phyloP scores from a whole-genome alignment of 2,329 filamentous ascomycete species.

The Aspergillus ibericus region DNA sequence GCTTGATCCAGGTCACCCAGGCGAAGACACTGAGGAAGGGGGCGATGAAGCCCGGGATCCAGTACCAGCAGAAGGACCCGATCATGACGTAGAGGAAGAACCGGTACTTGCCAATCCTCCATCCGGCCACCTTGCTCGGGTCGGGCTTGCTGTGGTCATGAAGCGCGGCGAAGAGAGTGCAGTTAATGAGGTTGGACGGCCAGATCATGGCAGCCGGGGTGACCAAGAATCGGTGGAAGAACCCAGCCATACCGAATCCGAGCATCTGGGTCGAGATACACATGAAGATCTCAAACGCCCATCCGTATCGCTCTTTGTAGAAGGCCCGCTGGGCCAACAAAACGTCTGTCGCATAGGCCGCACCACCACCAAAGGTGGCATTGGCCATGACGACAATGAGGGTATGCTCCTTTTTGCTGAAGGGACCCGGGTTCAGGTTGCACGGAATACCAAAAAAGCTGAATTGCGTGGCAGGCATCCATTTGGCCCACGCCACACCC shows the following conservation, averaged over 20 bases:
- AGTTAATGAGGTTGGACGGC: conserved; percentile 66
- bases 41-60: conserved; percentile 67
- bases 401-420: conserved; percentile 51
- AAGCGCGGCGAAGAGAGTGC: conserved; percentile 70
- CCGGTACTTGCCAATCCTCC: conserved; percentile 64
- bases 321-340: conserved; percentile 70
- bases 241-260: conserved; percentile 68
- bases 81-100: conserved; percentile 63
- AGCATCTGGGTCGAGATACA: conserved; percentile 68
- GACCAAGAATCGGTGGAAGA: conserved; percentile 63
- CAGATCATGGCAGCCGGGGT: conserved; percentile 68
- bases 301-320: conserved; percentile 69
- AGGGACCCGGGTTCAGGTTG: conserved; percentile 46
- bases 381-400: conserved; percentile 58
- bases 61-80: conserved; percentile 65
- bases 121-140: conserved; percentile 60
- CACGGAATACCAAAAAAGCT: conserved; percentile 39
- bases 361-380: conserved; percentile 61
- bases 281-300: conserved; percentile 65
- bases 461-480: conserved; percentile 40
- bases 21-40: conserved; percentile 70
- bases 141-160: conserved; percentile 62
- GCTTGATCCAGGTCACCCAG: conserved; percentile 70
- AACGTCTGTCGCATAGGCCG: conserved; percentile 71
- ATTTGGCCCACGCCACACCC: conserved; percentile 40